phyloP scores from a whole-genome alignment of 78 protist genomes.

The Tieghemostelium lacteum region DNA sequence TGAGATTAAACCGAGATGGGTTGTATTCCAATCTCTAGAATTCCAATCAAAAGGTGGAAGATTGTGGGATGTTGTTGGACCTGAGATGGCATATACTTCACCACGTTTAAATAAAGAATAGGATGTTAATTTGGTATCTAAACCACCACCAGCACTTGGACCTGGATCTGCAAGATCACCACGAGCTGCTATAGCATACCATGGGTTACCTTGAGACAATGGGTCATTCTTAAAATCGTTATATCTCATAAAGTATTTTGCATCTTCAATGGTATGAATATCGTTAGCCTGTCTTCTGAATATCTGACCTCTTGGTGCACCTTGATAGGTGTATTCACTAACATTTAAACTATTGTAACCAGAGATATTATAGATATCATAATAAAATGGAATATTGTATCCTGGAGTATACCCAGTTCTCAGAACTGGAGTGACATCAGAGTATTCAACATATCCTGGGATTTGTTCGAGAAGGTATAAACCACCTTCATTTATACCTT shows the following conservation, averaged over 20 bases:
- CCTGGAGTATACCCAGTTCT: conserved; percentile 82
- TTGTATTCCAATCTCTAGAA: not conserved
- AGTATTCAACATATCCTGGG: conserved; percentile 83
- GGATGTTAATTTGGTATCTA: conserved; percentile 47
- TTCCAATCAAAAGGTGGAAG: conserved; percentile 50
- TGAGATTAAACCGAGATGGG: conserved; percentile 44
- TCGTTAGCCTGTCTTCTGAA: conserved; percentile 43
- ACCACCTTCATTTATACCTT: conserved; percentile 69
- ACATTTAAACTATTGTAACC: conserved; percentile 69
- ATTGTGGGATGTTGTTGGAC: conserved; percentile 49
- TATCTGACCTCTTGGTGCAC: conserved; percentile 79
- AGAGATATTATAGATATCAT: conserved; percentile 68
- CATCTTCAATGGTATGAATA: conserved; percentile 49
- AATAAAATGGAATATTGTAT: conserved; percentile 92
- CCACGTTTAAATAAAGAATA: not conserved
- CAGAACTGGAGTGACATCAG: conserved; percentile 12
- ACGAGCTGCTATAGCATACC: conserved; percentile 70
- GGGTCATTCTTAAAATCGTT: conserved; percentile 87
- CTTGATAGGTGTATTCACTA: conserved; percentile 42
- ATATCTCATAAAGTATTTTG: conserved; percentile 76
- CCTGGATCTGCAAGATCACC: conserved; percentile 49
- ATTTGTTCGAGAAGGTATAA: conserved; percentile 91
- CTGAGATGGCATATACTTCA: conserved; percentile 17
- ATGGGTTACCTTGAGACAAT: conserved; percentile 67
- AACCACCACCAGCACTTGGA: conserved; percentile 26